These are phyloP conservation scores for Penicillium sp. DNA, from an alignment of 2,329 filamentous ascomycete genomes.

Conservation along the genomic window DNA sequence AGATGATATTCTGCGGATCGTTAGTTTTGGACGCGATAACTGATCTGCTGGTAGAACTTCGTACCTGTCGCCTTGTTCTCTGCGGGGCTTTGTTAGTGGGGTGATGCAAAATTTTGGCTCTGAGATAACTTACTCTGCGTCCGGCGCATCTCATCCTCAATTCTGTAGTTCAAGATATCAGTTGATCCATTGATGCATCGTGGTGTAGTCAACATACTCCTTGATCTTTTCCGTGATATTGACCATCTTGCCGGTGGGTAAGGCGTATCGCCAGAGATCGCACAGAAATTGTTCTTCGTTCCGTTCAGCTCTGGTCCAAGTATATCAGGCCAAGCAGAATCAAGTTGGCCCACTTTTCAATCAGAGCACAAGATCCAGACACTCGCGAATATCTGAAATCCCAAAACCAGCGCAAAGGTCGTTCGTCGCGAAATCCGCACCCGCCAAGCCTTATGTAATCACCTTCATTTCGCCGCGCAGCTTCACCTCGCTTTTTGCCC, in stretches of 20 bases:
- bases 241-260: slow-evolving; percentile 66
- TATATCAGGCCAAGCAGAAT: neutral
- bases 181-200: slow-evolving; percentile 5
- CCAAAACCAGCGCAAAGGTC: slow-evolving; percentile 8
- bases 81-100: slow-evolving; percentile 45
- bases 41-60: slow-evolving; percentile 29
- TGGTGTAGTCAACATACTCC: slow-evolving; percentile 62
- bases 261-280: slow-evolving; percentile 19
- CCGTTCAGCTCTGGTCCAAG: neutral
- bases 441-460: slow-evolving; percentile 5
- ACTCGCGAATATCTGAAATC: slow-evolving; percentile 9
- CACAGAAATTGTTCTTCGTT: slow-evolving; percentile 3
- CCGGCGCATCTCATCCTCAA: slow-evolving; percentile 98
- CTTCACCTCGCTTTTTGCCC: neutral
- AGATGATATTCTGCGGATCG: slow-evolving; percentile 81
- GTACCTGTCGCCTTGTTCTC: slow-evolving; percentile 98
- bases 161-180: slow-evolving; percentile 57
- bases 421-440: slow-evolving; percentile 2
- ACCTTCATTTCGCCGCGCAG: slow-evolving; percentile 1
- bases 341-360: neutral
- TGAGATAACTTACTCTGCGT: slow-evolving; percentile 76
- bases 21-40: neutral
- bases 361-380: neutral
- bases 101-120: slow-evolving; percentile 17
- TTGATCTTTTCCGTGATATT: slow-evolving; percentile 99